A percentile compares a stretch with the other conserved stretches of the same genome.
These are phyloP conservation scores for Auxenochlorella pyrenoidosa DNA, from an alignment of 139 green algal species.

Conservation along the genomic window DNA sequence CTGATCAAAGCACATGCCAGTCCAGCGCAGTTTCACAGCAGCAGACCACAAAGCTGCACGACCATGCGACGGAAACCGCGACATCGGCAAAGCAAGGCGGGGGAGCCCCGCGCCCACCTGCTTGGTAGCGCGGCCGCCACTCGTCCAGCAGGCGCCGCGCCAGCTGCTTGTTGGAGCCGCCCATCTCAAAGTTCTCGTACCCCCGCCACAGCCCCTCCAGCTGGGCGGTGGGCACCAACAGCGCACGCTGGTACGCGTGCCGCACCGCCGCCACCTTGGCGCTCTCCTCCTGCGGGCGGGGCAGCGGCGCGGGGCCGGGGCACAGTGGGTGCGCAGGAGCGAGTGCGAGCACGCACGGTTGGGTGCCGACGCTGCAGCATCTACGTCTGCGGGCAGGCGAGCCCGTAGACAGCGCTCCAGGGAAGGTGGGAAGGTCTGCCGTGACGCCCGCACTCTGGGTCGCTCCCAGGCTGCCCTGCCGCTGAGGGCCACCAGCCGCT, in stretches of 20 bases:
- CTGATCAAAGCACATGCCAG: not conserved
- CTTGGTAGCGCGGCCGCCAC: constrained; percentile 78
- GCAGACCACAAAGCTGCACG: too few species aligned
- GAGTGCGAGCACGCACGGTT: too few species aligned
- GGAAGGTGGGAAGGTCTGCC: too few species aligned
- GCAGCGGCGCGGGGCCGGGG: too few species aligned
- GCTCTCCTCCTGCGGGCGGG: constrained; percentile 51
- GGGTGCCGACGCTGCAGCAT: too few species aligned
- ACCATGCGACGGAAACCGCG: too few species aligned
- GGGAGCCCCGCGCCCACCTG: constrained; percentile 35
- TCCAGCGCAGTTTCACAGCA: not conserved
- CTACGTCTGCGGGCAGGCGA: too few species aligned
- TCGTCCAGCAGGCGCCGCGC: constrained; percentile 80
- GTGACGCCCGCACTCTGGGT: too few species aligned
- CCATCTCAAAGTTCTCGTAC: constrained; percentile 91
- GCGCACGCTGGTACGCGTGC: constrained; percentile 75
- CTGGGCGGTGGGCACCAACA: constrained; percentile 76
- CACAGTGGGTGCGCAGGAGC: too few species aligned
- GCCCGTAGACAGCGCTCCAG: too few species aligned
- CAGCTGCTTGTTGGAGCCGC: constrained; percentile 65
- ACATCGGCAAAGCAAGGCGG: not conserved
- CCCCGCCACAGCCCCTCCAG: constrained; percentile 88
- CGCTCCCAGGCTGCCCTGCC: too few species aligned
- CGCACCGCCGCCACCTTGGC: constrained; percentile 70
- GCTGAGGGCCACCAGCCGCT: not conserved